Evolutionary conservation across 805 yeast genomes (phyloP).

Genomic region (Ogataea trehalophila): DNA sequence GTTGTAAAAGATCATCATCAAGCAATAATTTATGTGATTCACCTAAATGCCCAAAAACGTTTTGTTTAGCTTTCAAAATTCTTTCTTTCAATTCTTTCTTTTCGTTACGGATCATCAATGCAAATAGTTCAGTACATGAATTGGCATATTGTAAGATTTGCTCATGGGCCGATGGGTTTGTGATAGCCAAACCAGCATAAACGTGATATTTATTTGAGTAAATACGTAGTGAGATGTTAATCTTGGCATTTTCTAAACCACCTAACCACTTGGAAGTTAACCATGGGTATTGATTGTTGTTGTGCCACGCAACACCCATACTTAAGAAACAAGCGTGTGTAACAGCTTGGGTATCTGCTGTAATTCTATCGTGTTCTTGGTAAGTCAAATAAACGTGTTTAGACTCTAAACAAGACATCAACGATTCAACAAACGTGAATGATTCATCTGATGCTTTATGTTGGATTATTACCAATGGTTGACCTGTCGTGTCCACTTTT

Average conservation of each 20-base stretch:
- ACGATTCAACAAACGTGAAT: conserved; percentile 53
- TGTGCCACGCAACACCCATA: conserved; percentile 96
- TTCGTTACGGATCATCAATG: conserved; percentile 72
- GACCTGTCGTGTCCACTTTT: conserved; percentile 80
- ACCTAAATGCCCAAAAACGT: conserved; percentile 66
- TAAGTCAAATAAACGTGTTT: conserved; percentile 74
- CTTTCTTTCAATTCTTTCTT: conserved; percentile 54
- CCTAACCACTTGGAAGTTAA: conserved; percentile 80
- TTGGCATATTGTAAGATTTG: conserved; percentile 88
- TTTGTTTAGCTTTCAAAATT: conserved; percentile 59
- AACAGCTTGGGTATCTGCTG: conserved; percentile 98
- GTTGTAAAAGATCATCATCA: conserved; percentile 74
- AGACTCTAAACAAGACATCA: conserved; percentile 72
- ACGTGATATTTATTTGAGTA: conserved; percentile 97
- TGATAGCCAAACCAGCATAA: conserved; percentile 94
- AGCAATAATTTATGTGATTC: conserved; percentile 55
- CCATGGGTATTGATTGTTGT: conserved; percentile 87
- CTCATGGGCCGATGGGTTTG: conserved; percentile 89
- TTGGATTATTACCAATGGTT: conserved; percentile 82
- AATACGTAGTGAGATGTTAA: conserved; percentile 86
- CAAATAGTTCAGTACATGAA: conserved; percentile 76
- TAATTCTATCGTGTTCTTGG: conserved; percentile 87
- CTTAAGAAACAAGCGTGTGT: conserved; percentile 96
- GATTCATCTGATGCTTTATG: conserved; percentile 60
- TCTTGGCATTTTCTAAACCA: conserved; percentile 93